Evolutionary conservation across 768 basidiomycete species (phyloP).

Genomic region (Stropharia rugosoannulata): DNA sequence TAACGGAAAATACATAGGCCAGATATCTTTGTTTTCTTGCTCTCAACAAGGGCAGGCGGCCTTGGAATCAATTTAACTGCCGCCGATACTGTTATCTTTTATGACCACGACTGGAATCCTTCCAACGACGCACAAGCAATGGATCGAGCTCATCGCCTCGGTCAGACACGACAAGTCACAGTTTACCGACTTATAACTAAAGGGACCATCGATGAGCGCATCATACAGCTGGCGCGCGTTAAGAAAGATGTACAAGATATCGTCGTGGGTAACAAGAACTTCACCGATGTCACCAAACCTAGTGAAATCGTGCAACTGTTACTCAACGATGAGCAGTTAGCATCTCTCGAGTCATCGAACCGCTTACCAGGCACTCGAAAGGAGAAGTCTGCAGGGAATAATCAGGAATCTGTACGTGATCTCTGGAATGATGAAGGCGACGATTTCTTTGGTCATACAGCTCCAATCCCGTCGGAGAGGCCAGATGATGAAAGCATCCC

Average conservation of each 20-base stretch:
- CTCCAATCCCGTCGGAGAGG: conserved; percentile 26
- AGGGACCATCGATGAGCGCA: conserved; percentile 96
- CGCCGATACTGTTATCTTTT: conserved; percentile 94
- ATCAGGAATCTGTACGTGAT: conserved; percentile 50
- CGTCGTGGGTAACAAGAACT: conserved; percentile 95
- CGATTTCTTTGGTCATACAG: conserved; percentile 75
- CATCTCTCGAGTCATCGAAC: conserved; percentile 55
- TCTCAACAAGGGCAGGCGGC: conserved; percentile 94
- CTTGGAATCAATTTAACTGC: conserved; percentile 96
- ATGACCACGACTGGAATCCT: conserved; percentile 96
- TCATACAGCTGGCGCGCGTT: conserved; percentile 91
- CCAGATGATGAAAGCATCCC: conserved; percentile 38
- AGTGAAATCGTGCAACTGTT: conserved; percentile 96
- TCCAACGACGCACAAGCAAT: conserved; percentile 98
- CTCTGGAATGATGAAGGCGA: conserved; percentile 88
- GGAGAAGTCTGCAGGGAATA: conserved; percentile 25
- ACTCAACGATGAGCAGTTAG: conserved; percentile 92
- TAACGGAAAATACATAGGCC: conserved; percentile 44
- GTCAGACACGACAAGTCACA: conserved; percentile 96
- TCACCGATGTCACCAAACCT: conserved; percentile 90
- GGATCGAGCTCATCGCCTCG: conserved; percentile 96
- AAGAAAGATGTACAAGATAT: conserved; percentile 99
- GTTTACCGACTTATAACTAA: conserved; percentile 93
- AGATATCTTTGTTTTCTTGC: conserved; percentile 85
- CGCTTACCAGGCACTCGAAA: conserved; percentile 30